Evolutionary conservation across 1,284 basidiomycete species (phyloP), one percentile per base, ranked within the genome.

Genomic region (Irpex rosettiformis): DNA sequence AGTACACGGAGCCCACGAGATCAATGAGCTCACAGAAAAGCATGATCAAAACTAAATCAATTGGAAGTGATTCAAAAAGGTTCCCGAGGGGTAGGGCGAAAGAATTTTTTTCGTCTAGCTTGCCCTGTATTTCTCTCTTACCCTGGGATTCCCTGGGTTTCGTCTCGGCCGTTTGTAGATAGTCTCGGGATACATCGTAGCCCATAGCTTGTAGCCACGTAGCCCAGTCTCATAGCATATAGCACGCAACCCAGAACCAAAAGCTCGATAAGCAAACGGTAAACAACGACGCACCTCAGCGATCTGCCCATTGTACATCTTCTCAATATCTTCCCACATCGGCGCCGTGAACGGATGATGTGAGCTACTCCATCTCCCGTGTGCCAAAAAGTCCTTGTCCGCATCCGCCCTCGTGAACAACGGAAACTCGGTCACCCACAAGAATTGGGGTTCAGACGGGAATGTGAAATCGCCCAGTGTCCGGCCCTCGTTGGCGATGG

Each of bases 311-410:
- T 75, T 75, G 68, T 88, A 87, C 72, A 97, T 79, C 45, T 83
- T 81, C 49, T 83, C 78, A 27, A 96, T 77, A 72, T 98, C 95
- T 70, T 93, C 81, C 74, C 82, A 89, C 83, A 95, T 90, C n/a
- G 96, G 96, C 4, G 95, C 94, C 10, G 95, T 98, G 75, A 98
- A 98, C 1, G 95, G 95, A 72, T 98, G 95, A 69, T 98, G 95
- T 1, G 92, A 88, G 64, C 91, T 90, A 63, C 91, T 89, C 91
- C 93, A 96, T 64, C 94, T 81, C 13, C 93, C 94, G 57, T 84
- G 82, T 3, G 93, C 88, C 52, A 95, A 76, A 69, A 88, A 84
- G 33, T 89, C 86, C 77, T 97, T 97, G 77, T 97, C 95, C 55
- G 81, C 80, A 71, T 97, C 95, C 25, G 89, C 86, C 43, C 81